These are phyloP conservation scores for Tagetes patula DNA, from an alignment of 129 eudicot genomes.

Conservation along the genomic window DNA sequence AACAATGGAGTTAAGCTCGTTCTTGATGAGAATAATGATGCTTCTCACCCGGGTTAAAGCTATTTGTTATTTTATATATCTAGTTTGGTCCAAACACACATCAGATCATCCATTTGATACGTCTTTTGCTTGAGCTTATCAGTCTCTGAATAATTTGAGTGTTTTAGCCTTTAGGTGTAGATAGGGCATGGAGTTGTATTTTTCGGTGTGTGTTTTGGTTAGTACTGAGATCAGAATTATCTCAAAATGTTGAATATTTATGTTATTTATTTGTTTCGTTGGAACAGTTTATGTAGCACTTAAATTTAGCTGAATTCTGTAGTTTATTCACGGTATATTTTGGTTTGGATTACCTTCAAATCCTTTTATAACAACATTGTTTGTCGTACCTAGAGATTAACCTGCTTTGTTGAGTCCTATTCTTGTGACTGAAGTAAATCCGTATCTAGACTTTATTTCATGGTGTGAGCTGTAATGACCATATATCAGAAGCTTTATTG, in stretches of 20 bases:
- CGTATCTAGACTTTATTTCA: neutral
- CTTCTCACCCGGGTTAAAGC: constrained; percentile 26
- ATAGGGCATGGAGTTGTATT: neutral
- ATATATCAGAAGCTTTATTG: too few relatives aligned
- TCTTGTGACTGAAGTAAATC: neutral
- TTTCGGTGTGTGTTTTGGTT: neutral
- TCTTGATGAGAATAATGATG: constrained; percentile 30
- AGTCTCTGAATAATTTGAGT: neutral
- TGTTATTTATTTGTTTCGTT: neutral
- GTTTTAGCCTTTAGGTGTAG: neutral
- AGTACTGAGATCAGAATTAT: neutral
- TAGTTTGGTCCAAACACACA: neutral
- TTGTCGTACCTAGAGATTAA: neutral
- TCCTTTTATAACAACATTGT: neutral
- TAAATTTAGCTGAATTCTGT: neutral
- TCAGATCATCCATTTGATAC: constrained; percentile 2
- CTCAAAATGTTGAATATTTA: neutral
- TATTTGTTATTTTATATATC: neutral
- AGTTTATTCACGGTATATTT: neutral
- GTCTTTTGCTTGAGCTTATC: neutral
- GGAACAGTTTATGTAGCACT: neutral
- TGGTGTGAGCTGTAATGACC: neutral
- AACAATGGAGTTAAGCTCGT: constrained; percentile 58
- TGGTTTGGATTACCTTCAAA: neutral
- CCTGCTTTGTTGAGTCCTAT: neutral